These are phyloP conservation scores for Lachnum nothofagi DNA, from an alignment of 2,329 filamentous ascomycete species.

Conservation along the genomic window DNA sequence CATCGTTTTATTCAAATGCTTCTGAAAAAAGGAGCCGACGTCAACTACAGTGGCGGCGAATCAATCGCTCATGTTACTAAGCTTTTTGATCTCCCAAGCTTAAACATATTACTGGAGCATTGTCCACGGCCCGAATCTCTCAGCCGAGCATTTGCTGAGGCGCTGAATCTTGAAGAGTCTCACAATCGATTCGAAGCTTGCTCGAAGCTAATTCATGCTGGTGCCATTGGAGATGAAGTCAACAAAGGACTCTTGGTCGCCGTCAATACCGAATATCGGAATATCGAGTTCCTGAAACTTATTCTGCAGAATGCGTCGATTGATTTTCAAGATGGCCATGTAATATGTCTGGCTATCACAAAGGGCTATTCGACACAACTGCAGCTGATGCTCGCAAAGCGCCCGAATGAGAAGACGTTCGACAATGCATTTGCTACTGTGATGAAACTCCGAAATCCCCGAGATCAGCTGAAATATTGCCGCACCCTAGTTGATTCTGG, in stretches of 20 bases:
- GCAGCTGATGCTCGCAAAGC: slow-evolving; percentile 3
- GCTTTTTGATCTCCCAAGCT: slow-evolving; percentile 2
- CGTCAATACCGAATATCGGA: slow-evolving; percentile 1
- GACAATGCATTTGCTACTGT: slow-evolving; percentile 5
- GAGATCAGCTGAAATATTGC: slow-evolving; percentile 9
- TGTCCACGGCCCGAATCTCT: slow-evolving; percentile 2
- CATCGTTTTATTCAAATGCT: background rate
- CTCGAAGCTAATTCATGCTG: slow-evolving; percentile 7
- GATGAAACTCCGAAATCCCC: slow-evolving; percentile 1
- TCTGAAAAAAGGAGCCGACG: slow-evolving; percentile 3
- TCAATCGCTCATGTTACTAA: slow-evolving; percentile 1
- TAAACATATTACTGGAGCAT: background rate
- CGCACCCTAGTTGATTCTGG: slow-evolving; percentile 1
- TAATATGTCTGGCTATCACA: slow-evolving; percentile 3
- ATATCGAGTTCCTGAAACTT: slow-evolving; percentile 10
- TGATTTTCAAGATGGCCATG: slow-evolving; percentile 7
- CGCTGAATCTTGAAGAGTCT: background rate
- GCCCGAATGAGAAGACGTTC: slow-evolving; percentile 7
- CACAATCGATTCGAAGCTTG: slow-evolving; percentile 7
- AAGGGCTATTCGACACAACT: background rate
- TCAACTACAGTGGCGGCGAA: slow-evolving; percentile 5
- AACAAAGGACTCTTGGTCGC: slow-evolving; percentile 8
- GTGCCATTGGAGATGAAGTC: slow-evolving; percentile 9
- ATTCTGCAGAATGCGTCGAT: slow-evolving; percentile 4
- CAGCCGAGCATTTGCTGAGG: slow-evolving; percentile 5